Evolutionary conservation across 2,329 filamentous ascomycete genomes (phyloP).

Genomic region (Fusarium succisae): DNA sequence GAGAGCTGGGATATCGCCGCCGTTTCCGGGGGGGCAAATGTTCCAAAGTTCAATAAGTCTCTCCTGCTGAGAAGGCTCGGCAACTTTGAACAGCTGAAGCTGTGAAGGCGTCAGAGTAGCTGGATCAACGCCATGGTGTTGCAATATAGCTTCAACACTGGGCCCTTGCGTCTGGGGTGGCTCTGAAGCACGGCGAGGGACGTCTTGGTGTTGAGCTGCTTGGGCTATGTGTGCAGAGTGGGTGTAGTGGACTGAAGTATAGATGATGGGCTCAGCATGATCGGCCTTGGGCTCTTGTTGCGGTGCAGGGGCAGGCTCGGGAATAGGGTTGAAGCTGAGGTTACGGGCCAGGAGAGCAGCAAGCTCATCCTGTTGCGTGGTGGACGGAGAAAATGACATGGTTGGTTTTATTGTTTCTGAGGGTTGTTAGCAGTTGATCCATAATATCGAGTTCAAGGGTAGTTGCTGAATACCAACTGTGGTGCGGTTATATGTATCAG

Average conservation of each 20-base stretch:
- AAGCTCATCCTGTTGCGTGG: constrained; percentile 81
- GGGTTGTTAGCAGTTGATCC: constrained; percentile 19
- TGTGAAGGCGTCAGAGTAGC: constrained; percentile 76
- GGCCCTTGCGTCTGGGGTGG: constrained; percentile 59
- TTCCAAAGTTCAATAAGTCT: constrained; percentile 87
- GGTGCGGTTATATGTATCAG: background rate
- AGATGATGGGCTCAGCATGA: constrained; percentile 64
- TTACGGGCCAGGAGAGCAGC: constrained; percentile 81
- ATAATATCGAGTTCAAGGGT: background rate
- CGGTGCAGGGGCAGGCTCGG: constrained; percentile 21
- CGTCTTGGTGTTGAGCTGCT: constrained; percentile 47
- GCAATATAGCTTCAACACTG: constrained; percentile 67
- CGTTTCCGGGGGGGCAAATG: constrained; percentile 75
- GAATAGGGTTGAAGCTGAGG: constrained; percentile 67
- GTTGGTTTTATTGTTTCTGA: constrained; percentile 20
- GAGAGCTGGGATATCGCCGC: constrained; percentile 61
- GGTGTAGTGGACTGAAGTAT: constrained; percentile 85
- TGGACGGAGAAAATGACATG: constrained; percentile 54
- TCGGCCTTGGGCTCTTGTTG: constrained; percentile 46
- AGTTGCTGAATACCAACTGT: constrained; percentile 24
- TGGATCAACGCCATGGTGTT: constrained; percentile 75
- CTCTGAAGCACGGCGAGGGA: constrained; percentile 60
- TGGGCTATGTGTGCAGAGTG: constrained; percentile 72
- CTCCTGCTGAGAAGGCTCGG: constrained; percentile 75
- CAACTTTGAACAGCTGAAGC: constrained; percentile 79